A percentile compares a stretch with the other conserved stretches of the same genome.
Conservation (phyloP, 2,329 filamentous ascomycete species). For the Tolypocladium ovalisporum region DNA sequence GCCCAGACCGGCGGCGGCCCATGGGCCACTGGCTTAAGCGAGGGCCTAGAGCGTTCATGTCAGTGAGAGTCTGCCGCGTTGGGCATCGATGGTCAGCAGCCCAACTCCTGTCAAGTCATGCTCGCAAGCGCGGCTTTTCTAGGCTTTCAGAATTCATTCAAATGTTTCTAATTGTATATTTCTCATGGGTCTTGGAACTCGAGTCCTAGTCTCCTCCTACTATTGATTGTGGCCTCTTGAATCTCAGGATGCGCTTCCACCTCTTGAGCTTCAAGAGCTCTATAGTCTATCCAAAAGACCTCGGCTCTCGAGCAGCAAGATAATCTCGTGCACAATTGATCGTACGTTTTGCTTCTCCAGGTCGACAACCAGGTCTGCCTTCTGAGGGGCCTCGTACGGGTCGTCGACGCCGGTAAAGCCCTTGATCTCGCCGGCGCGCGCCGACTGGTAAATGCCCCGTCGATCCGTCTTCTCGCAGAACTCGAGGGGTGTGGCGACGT, state of each 20-base stretch:
- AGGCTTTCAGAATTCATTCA: too few relatives aligned
- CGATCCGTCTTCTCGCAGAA: slow-evolving; percentile 93
- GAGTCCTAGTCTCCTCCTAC: too few relatives aligned
- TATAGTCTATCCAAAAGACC: slow-evolving; percentile 70
- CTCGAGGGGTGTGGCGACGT: slow-evolving; percentile 88
- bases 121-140: too few relatives aligned
- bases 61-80: not conserved
- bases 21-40: not conserved
- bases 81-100: not conserved
- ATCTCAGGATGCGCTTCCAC: too few relatives aligned
- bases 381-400: slow-evolving; percentile 77
- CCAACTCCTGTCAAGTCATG: not conserved
- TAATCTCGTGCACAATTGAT: slow-evolving; percentile 92
- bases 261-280: slow-evolving; percentile 2
- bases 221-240: too few relatives aligned
- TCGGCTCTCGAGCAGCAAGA: slow-evolving; percentile 80
- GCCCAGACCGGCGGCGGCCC: too few relatives aligned
- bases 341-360: slow-evolving; percentile 77
- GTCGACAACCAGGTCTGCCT: slow-evolving; percentile 79
- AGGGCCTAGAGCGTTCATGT: not conserved
- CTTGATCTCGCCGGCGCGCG: slow-evolving; percentile 84
- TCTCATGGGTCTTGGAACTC: too few relatives aligned
- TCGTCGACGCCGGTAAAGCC: slow-evolving; percentile 98
- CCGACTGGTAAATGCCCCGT: slow-evolving; percentile 76
- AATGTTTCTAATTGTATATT: too few relatives aligned